Conservation (phyloP, 2,329 filamentous ascomycete species). For the Myriosclerotinia curreyana region DNA sequence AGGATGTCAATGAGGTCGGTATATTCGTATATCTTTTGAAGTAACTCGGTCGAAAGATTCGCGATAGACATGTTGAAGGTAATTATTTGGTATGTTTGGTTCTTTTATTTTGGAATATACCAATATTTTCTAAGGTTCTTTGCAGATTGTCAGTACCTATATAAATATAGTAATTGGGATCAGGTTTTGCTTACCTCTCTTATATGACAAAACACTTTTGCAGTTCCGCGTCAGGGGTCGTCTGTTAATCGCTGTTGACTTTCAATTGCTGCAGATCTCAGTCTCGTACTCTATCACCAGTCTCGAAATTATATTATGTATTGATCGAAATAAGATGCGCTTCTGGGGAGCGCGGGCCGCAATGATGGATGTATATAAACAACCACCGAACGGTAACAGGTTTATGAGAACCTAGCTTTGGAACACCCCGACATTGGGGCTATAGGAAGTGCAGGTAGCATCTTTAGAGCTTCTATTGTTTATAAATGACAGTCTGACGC, state of each 20-base stretch:
- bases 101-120: slow-evolving; percentile 11
- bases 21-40: slow-evolving; percentile 37
- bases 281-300: slow-evolving; percentile 16
- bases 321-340: slow-evolving; percentile 27
- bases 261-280: not conserved
- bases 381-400: slow-evolving; percentile 32
- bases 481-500: slow-evolving; percentile 30
- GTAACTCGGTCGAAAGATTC: slow-evolving; percentile 37
- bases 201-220: not conserved
- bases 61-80: slow-evolving; percentile 33
- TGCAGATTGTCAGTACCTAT: slow-evolving; percentile 23
- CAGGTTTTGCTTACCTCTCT: not conserved
- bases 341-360: slow-evolving; percentile 30
- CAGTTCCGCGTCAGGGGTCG: not conserved
- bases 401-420: slow-evolving; percentile 34
- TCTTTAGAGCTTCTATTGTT: slow-evolving; percentile 34
- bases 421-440: slow-evolving; percentile 38
- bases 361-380: slow-evolving; percentile 30
- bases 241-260: not conserved
- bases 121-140: not conserved
- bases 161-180: not conserved
- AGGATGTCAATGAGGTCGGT: slow-evolving; percentile 35
- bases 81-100: not conserved
- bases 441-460: slow-evolving; percentile 36
- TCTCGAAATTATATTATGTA: slow-evolving; percentile 21